Evolutionary conservation across 73 alveolate genomes (phyloP).

Genomic region (Breviolum minutum): DNA sequence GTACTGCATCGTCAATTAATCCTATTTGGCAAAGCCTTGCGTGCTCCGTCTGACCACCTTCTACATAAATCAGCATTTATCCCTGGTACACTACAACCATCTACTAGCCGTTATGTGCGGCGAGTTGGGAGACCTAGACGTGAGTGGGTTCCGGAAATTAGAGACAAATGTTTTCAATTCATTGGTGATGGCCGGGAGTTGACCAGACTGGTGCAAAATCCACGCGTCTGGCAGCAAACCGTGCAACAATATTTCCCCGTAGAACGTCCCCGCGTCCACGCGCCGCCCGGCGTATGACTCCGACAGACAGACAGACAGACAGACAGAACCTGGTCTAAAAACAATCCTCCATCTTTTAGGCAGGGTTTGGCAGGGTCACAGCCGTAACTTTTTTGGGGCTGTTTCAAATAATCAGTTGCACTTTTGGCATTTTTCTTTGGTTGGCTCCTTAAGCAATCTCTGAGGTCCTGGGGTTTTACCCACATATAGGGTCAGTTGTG

Average conservation of each 20-base stretch:
- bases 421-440: too few species aligned
- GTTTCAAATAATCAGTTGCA: too few species aligned
- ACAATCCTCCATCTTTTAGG: too few species aligned
- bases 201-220: background rate
- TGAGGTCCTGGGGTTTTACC: too few species aligned
- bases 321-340: too few species aligned
- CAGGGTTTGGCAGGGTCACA: too few species aligned
- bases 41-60: background rate
- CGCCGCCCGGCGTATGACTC: conserved; percentile 2
- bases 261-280: background rate
- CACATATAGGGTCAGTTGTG: too few species aligned
- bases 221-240: background rate
- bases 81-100: background rate
- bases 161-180: background rate
- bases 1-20: background rate
- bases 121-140: conserved; percentile 23
- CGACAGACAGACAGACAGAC: background rate
- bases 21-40: background rate
- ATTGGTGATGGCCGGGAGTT: background rate
- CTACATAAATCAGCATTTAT: background rate
- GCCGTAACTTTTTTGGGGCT: too few species aligned
- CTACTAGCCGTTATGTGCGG: background rate
- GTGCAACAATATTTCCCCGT: background rate
- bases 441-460: too few species aligned
- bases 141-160: background rate